Conservation (phyloP, 2,329 filamentous ascomycete species). For the Drechslerella coelobrocha region DNA sequence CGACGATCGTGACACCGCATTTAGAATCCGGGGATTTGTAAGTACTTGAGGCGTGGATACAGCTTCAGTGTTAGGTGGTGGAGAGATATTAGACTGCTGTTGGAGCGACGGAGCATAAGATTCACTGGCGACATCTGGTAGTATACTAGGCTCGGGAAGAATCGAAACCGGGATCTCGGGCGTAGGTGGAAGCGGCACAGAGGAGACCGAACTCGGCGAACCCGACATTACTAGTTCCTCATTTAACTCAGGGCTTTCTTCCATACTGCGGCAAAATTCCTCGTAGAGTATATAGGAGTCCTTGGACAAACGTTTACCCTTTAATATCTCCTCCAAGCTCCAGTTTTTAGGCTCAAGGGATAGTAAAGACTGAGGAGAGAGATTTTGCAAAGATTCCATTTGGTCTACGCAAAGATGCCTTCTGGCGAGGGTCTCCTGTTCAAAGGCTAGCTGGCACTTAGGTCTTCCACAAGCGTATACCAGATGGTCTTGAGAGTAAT, state of each 20-base stretch:
- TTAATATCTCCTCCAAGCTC: conserved; percentile 29
- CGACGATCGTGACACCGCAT: background rate
- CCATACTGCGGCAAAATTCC: conserved; percentile 14
- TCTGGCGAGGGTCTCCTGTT: conserved; percentile 25
- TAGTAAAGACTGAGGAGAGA: conserved; percentile 1
- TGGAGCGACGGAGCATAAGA: background rate
- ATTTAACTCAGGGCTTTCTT: background rate
- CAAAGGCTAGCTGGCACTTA: conserved; percentile 20
- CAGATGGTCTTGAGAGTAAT: conserved; percentile 33
- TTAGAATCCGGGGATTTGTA: background rate
- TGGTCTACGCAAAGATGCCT: conserved; percentile 12
- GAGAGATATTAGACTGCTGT: background rate
- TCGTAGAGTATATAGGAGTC: conserved; percentile 8
- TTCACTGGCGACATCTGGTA: background rate
- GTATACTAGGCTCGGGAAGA: background rate
- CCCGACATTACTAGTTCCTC: background rate
- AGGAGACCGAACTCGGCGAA: background rate
- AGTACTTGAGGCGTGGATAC: background rate
- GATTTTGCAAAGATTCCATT: background rate
- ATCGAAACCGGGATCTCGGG: background rate
- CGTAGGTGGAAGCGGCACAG: background rate
- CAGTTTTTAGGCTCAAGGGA: conserved; percentile 30
- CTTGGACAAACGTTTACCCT: conserved; percentile 15
- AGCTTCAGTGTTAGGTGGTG: background rate
- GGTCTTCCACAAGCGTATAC: conserved; percentile 19